Evolutionary conservation across 2,329 filamentous ascomycete species (phyloP), one percentile per base, ranked within the genome.

Genomic region (Cercospora zeina): DNA sequence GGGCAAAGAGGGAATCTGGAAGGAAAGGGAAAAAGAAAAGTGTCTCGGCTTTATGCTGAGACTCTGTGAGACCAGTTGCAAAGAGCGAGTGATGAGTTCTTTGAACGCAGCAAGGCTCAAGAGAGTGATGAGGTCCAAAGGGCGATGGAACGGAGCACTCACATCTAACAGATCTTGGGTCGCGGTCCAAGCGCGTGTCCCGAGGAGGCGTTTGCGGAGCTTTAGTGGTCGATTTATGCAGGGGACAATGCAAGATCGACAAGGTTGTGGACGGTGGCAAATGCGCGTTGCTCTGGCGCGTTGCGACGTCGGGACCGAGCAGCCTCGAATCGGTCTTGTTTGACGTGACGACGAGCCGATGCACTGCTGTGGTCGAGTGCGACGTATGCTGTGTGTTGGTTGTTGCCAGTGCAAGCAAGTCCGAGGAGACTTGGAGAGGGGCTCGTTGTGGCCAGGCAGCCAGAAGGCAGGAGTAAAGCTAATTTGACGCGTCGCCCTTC

Each of bases 191-290:
- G 54, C 54, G 54, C 54, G 54, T 45, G 34, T 56, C 14, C 27
- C 36, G 34, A 45, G 54, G 21, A 33, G 34, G 54, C 33, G 42
- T 42, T 56, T 13, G 49, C 31, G 49, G 33, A 53, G 27, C 49
- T 53, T 55, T 27, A 56, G 54, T 42, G 54, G 54, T 30, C 54
- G 54, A 56, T 56, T 53, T 19, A 56, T 56, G 54, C 54, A 56
- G 54, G 54, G 54, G 54, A 56, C 34, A 39, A 37, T 37, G 54
- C 54, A 31, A 45, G 54, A 56, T 56, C 54, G 54, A 45, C 54
- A 45, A 31, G 34, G 36, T 14, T 34, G 31, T 34, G 8, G 9
- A 10, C 31, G 45, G 54, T 56, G 54, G 54, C 54, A 30, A 56
- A 56, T 21, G 49, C 19, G 49, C 49, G 49, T 19, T 31, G 27